These are phyloP conservation scores for Exobasidium rhododendri DNA, from an alignment of 1,284 basidiomycete genomes.

Conservation along the genomic window DNA sequence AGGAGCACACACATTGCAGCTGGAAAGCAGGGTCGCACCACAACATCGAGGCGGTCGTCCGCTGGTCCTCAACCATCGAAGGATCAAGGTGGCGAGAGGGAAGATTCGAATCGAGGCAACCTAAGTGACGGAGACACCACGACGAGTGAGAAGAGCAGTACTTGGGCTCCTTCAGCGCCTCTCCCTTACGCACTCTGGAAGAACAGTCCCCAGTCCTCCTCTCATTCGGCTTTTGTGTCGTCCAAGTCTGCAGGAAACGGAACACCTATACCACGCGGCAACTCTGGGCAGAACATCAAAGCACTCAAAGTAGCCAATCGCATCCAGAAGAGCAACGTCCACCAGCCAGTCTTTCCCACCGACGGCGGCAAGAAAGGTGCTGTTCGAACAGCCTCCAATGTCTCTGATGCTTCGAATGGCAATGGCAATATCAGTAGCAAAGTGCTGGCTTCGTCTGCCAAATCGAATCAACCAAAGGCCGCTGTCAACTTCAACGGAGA, in stretches of 20 bases:
- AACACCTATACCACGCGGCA: not conserved
- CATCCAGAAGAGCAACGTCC: not conserved
- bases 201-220: not conserved
- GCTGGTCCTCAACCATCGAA: not conserved
- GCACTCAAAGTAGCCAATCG: not conserved
- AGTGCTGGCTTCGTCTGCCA: not conserved
- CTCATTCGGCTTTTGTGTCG: not conserved
- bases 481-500: not conserved
- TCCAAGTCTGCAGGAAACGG: not conserved
- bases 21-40: not conserved
- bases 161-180: not conserved
- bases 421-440: slow-evolving; percentile 3
- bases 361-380: not conserved
- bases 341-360: not conserved
- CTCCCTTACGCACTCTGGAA: not conserved
- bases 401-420: not conserved
- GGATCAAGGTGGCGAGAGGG: not conserved
- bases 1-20: not conserved
- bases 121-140: not conserved
- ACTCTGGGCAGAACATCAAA: slow-evolving; percentile 3
- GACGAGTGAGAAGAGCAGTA: not conserved
- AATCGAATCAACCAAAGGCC: not conserved
- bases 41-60: not conserved
- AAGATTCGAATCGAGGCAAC: not conserved
- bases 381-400: not conserved